A percentile compares a stretch with the other conserved stretches of the same genome.
Conservation (phyloP, 352 stramenopile genomes). For the Phytophthora nicotianae region DNA sequence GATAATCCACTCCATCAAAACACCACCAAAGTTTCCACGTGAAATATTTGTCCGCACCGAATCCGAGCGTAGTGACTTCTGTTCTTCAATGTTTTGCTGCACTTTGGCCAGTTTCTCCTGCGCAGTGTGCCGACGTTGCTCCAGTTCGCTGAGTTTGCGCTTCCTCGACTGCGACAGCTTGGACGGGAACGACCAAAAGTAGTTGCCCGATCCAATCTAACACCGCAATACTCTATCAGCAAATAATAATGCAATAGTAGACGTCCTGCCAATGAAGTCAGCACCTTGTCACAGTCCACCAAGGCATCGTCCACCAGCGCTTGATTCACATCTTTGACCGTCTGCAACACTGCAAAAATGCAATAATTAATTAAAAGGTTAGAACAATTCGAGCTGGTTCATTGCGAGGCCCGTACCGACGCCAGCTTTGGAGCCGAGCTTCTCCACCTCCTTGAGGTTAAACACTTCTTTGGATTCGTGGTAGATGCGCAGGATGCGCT, state of each 20-base stretch:
- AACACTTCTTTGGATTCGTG: conserved; percentile 86
- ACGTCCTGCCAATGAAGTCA: background rate
- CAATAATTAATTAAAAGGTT: conserved; percentile 6
- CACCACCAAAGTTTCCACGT: background rate
- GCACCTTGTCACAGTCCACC: conserved; percentile 84
- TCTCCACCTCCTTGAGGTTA: conserved; percentile 90
- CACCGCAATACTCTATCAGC: conserved; percentile 6
- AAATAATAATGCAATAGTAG: conserved; percentile 3
- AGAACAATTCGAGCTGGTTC: background rate
- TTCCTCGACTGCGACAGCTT: conserved; percentile 83
- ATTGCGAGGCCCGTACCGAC: conserved; percentile 50
- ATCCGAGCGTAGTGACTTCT: conserved; percentile 55
- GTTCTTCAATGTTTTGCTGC: conserved; percentile 52
- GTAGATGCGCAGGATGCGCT: conserved; percentile 86
- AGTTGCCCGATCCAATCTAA: conserved; percentile 86
- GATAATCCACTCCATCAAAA: background rate
- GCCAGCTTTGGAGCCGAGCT: conserved; percentile 82
- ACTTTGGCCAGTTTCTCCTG: conserved; percentile 56
- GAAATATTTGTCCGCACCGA: conserved; percentile 42
- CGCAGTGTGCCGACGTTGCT: conserved; percentile 49
- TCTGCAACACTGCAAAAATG: conserved; percentile 73
- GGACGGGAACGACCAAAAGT: conserved; percentile 90
- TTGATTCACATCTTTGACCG: conserved; percentile 90
- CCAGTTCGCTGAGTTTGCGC: conserved; percentile 70
- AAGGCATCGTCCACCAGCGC: conserved; percentile 82